These are phyloP conservation scores for Sclerotiophoma versabilis DNA, from an alignment of 2,329 filamentous ascomycete species.

Conservation along the genomic window DNA sequence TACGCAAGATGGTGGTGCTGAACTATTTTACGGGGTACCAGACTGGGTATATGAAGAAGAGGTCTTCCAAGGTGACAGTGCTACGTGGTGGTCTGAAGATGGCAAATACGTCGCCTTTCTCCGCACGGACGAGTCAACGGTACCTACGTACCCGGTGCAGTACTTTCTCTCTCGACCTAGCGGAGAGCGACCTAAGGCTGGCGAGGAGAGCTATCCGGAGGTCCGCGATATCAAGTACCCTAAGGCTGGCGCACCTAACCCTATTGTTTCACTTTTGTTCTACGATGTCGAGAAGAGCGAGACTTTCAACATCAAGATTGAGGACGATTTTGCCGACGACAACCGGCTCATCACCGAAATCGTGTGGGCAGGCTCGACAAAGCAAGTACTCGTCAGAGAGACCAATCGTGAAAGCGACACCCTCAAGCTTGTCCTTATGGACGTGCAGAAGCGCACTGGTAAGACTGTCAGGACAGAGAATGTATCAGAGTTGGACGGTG, in stretches of 20 bases:
- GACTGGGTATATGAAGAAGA: slow-evolving; percentile 98
- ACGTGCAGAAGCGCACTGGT: slow-evolving; percentile 75
- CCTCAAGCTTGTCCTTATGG: slow-evolving; percentile 86
- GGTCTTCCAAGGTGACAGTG: slow-evolving; percentile 79
- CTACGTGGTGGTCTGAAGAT: slow-evolving; percentile 94
- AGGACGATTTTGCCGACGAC: slow-evolving; percentile 78
- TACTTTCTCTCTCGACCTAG: slow-evolving; percentile 91
- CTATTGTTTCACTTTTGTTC: slow-evolving; percentile 84
- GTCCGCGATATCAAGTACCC: slow-evolving; percentile 95
- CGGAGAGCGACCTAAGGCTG: slow-evolving; percentile 69
- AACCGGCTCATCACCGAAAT: slow-evolving; percentile 92
- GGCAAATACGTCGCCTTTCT: slow-evolving; percentile 91
- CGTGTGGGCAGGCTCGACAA: slow-evolving; percentile 78
- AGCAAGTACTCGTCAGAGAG: slow-evolving; percentile 84
- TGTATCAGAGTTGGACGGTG: slow-evolving; percentile 85
- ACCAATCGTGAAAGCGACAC: slow-evolving; percentile 94
- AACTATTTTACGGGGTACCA: slow-evolving; percentile 94
- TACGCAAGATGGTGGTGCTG: slow-evolving; percentile 83
- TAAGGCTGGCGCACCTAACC: slow-evolving; percentile 93
- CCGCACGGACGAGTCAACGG: slow-evolving; percentile 89
- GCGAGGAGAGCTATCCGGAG: slow-evolving; percentile 89
- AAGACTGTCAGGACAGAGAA: slow-evolving; percentile 81
- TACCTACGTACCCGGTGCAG: slow-evolving; percentile 90
- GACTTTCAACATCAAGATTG: slow-evolving; percentile 79
- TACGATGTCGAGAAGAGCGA: slow-evolving; percentile 82